Base-by-base conservation (phyloP, 352 stramenopile genomes). In the Globisporangium viniferum region DNA sequence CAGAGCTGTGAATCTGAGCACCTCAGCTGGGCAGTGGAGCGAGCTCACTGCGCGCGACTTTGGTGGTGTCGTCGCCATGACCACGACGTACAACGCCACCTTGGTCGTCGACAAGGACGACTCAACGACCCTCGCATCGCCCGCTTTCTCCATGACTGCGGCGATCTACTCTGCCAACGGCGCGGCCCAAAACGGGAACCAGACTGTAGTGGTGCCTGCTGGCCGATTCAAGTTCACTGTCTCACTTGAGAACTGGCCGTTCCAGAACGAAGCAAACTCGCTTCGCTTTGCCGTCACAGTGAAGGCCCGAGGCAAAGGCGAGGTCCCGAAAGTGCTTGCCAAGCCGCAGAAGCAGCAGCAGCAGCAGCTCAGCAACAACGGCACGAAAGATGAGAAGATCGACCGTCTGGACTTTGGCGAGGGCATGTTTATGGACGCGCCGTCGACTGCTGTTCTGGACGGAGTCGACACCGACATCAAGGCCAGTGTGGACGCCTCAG, bases 181-280 rank as follows among this genome's bases (percentile, higher is more conserved):
- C 3, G 71, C 72, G 15, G 70, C 77, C 5, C 24, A 53, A 31
- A 84, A 84, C 54, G 79, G 79, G 5, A 64, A 71, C 51, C 65
- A 78, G 60, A 69, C 12, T 2, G 31, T 87, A 10, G 46, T 33
- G 14, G 71, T 87, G 0, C 75, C 77, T 36, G 77, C 73, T 2
- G 79, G 73, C 29, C 71, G 70, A 2, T 55, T 87, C 33, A 87
- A 83, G 60, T 84, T 87, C 70, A 72, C 77, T 2, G 59, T 84
- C 24, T 66, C 71, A n/a, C 74, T 86, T 10, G 27, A 27, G 3
- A 9, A 20, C 1, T 86, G 79, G 79, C 60, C 68, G 31, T 85
- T 84, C 67, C n/a, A 31, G 3, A 33, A 31, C 12, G 0, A 33
- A 9, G 39, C 29, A 29, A 84, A 85, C 62, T 68, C 44, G 0